A percentile compares a stretch with the other conserved stretches of the same genome.
These are phyloP conservation scores for Nitzschia sp. DNA, from an alignment of 108 stramenopile genomes.

Conservation along the genomic window DNA sequence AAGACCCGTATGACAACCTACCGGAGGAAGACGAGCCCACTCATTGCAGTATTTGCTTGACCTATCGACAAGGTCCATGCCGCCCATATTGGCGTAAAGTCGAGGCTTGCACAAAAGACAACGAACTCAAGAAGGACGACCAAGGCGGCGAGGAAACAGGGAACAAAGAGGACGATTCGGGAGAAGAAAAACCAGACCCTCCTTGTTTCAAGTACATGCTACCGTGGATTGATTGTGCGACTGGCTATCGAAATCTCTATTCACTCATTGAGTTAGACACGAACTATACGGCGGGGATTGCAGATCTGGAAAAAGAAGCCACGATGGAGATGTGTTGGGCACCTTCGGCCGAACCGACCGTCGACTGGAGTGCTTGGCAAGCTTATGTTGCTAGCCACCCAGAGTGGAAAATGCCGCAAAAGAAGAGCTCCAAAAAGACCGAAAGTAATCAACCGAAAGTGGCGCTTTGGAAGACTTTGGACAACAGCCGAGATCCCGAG, in stretches of 20 bases:
- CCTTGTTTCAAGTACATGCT: slow-evolving; percentile 71
- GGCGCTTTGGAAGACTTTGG: slow-evolving; percentile 42
- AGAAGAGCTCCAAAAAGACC: background rate
- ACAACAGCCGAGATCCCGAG: slow-evolving; percentile 48
- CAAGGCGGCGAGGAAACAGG: slow-evolving; percentile 19
- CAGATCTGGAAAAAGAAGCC: slow-evolving; percentile 35
- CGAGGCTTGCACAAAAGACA: slow-evolving; percentile 84
- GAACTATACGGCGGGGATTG: slow-evolving; percentile 56
- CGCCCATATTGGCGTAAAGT: slow-evolving; percentile 80
- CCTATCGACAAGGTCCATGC: slow-evolving; percentile 88
- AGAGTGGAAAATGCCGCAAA: slow-evolving; percentile 14
- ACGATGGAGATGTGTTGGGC: slow-evolving; percentile 21
- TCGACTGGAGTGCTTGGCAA: slow-evolving; percentile 48
- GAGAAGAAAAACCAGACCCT: slow-evolving; percentile 37
- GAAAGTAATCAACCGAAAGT: background rate
- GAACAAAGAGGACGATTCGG: slow-evolving; percentile 29
- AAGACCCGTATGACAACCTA: slow-evolving; percentile 67
- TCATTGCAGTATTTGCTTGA: slow-evolving; percentile 79
- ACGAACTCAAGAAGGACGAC: slow-evolving; percentile 59
- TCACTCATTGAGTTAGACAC: slow-evolving; percentile 59
- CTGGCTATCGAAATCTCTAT: slow-evolving; percentile 67
- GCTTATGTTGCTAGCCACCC: slow-evolving; percentile 22
- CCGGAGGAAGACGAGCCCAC: slow-evolving; percentile 82
- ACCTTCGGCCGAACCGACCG: slow-evolving; percentile 14
- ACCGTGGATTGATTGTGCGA: slow-evolving; percentile 76